phyloP scores from a whole-genome alignment of 2,329 filamentous ascomycete genomes.

The Endoconidiophora laricicola region DNA sequence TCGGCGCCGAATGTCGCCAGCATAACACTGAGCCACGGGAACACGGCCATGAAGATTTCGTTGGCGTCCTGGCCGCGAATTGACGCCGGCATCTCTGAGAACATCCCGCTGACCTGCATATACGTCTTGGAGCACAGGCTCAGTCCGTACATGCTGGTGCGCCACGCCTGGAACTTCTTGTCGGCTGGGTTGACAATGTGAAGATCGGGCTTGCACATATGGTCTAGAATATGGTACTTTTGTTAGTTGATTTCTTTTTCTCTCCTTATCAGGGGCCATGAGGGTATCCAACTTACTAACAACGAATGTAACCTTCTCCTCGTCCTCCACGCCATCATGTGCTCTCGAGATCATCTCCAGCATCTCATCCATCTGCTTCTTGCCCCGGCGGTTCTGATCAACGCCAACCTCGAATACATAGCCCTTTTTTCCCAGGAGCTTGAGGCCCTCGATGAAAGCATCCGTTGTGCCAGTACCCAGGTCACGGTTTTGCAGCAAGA shows the following conservation, averaged over 20 bases:
- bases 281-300: slow-evolving; percentile 34
- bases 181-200: slow-evolving; percentile 41
- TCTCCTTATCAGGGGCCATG: background rate
- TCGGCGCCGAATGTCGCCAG: slow-evolving; percentile 54
- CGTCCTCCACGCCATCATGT: slow-evolving; percentile 41
- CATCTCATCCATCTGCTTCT: slow-evolving; percentile 55
- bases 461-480: slow-evolving; percentile 45
- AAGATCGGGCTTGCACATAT: slow-evolving; percentile 78
- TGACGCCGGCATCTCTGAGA: slow-evolving; percentile 56
- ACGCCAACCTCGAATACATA: slow-evolving; percentile 71
- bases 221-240: slow-evolving; percentile 37
- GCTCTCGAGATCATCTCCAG: slow-evolving; percentile 53
- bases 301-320: slow-evolving; percentile 47
- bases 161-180: slow-evolving; percentile 51
- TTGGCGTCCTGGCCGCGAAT: slow-evolving; percentile 32
- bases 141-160: slow-evolving; percentile 48
- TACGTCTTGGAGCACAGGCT: slow-evolving; percentile 50
- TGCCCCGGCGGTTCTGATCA: slow-evolving; percentile 61
- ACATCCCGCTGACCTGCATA: slow-evolving; percentile 81
- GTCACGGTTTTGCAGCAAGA: slow-evolving; percentile 64
- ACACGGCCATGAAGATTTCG: slow-evolving; percentile 44
- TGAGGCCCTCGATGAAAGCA: slow-evolving; percentile 48
- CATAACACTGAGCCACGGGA: slow-evolving; percentile 56
- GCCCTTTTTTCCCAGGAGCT: slow-evolving; percentile 44
- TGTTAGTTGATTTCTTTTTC: background rate